Percentiles rank a stretch among this genome's conserved stretches.
phyloP scores from a whole-genome alignment of 148 eudicot species.

The Rhododendron henanense region DNA sequence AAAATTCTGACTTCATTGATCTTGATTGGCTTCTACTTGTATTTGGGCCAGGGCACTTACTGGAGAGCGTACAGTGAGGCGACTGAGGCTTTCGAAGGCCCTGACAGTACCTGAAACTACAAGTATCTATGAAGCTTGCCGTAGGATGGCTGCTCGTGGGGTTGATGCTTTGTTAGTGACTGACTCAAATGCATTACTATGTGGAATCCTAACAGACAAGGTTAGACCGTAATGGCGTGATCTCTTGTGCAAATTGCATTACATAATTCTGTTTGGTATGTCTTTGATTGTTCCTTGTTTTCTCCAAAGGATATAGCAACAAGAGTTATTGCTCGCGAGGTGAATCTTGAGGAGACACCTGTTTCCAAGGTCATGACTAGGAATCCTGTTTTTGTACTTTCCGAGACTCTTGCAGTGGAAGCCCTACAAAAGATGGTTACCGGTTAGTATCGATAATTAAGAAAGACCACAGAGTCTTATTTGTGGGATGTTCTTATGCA shows the following conservation, averaged over 20 bases:
- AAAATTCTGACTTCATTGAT: not conserved
- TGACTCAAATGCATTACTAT: constrained; percentile 88
- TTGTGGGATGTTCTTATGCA: not conserved
- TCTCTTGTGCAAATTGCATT: not conserved
- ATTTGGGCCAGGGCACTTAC: constrained; percentile 58
- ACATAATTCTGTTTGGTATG: not conserved
- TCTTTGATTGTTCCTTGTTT: not conserved
- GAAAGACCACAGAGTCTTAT: not conserved
- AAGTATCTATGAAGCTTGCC: constrained; percentile 82
- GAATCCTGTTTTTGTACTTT: constrained; percentile 91
- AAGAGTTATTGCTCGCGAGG: constrained; percentile 77
- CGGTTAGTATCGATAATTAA: constrained; percentile 36
- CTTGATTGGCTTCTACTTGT: not conserved
- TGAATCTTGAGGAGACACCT: constrained; percentile 83
- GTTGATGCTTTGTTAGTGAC: constrained; percentile 91
- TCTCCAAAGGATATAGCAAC: constrained; percentile 78
- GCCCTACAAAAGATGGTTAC: constrained; percentile 96
- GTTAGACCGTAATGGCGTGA: constrained; percentile 22
- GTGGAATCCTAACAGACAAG: constrained; percentile 97
- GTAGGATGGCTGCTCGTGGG: constrained; percentile 83
- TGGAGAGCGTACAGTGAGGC: constrained; percentile 87
- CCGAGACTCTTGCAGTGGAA: constrained; percentile 92
- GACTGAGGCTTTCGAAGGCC: constrained; percentile 85
- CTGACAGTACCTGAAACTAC: constrained; percentile 93
- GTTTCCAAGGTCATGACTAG: constrained; percentile 96